Percentiles rank a stretch among this genome's conserved stretches.
Evolutionary conservation across 1,139 yeast species (phyloP).

Genomic region (Blastobotrys buckinghamii): DNA sequence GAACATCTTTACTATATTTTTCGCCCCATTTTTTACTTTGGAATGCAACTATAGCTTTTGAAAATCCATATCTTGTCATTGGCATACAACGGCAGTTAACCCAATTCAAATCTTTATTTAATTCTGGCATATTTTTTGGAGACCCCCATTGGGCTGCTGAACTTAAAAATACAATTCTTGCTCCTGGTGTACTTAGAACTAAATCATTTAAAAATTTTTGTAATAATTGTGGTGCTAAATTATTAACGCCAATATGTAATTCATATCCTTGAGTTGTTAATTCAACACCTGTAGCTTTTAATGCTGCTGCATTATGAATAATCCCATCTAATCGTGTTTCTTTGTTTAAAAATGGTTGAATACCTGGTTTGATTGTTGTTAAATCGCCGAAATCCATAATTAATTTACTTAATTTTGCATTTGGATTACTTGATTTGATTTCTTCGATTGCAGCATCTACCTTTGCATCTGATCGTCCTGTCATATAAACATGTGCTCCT

Average conservation of each 20-base stretch:
- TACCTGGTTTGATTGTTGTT: slow-evolving; percentile 41
- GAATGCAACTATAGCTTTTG: slow-evolving; percentile 43
- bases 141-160: not conserved
- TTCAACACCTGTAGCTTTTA: slow-evolving; percentile 32
- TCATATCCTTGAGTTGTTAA: slow-evolving; percentile 44
- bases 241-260: slow-evolving; percentile 46
- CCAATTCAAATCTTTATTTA: not conserved
- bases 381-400: slow-evolving; percentile 43
- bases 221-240: slow-evolving; percentile 45
- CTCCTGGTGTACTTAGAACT: not conserved
- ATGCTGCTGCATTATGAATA: slow-evolving; percentile 41
- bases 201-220: slow-evolving; percentile 40
- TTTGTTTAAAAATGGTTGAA: slow-evolving; percentile 28
- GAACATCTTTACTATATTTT: slow-evolving; percentile 24
- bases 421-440: slow-evolving; percentile 27
- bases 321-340: slow-evolving; percentile 28
- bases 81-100: not conserved
- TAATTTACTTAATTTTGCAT: slow-evolving; percentile 22
- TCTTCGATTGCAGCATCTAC: slow-evolving; percentile 34
- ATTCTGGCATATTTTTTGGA: not conserved
- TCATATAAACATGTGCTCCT: slow-evolving; percentile 42
- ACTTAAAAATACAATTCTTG: not conserved
- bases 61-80: slow-evolving; percentile 38
- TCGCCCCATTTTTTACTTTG: slow-evolving; percentile 40
- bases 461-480: slow-evolving; percentile 37